A percentile compares a stretch with the other conserved stretches of the same genome.
phyloP scores from a whole-genome alignment of 2,329 filamentous ascomycete species.

The Colletotrichum cuscutae region DNA sequence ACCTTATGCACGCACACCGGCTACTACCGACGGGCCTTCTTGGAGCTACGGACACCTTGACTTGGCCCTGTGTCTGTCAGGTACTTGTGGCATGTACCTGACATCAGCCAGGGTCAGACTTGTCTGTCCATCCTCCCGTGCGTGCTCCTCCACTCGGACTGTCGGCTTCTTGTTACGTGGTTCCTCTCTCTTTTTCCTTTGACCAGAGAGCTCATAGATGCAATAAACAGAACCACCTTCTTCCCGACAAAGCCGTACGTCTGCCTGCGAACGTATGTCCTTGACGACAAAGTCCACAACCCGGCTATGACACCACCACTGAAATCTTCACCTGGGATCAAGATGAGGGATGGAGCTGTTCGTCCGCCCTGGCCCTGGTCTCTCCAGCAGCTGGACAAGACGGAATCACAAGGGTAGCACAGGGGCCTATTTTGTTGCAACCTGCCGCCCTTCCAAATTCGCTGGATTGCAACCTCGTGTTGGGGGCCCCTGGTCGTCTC shows the following conservation, averaged over 20 bases:
- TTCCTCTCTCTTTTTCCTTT: constrained; percentile 15
- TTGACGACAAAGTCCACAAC: not conserved
- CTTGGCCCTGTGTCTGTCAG: constrained; percentile 2
- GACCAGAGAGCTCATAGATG: constrained; percentile 8
- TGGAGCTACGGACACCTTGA: constrained; percentile 14
- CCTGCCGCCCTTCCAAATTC: constrained; percentile 7
- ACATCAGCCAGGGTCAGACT: constrained; percentile 6
- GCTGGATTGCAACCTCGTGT: constrained; percentile 31
- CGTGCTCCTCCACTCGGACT: constrained; percentile 11
- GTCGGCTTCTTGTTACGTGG: not conserved
- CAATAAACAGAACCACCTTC: not conserved
- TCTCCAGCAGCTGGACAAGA: constrained; percentile 7
- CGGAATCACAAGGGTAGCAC: constrained; percentile 21
- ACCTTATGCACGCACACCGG: constrained; percentile 10
- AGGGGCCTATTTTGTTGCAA: constrained; percentile 7
- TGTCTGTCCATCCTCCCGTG: not conserved
- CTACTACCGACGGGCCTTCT: constrained; percentile 27
- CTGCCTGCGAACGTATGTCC: not conserved
- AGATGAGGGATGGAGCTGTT: constrained; percentile 24
- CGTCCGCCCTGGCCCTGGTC: constrained; percentile 10
- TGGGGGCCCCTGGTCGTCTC: constrained; percentile 14
- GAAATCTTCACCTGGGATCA: constrained; percentile 1
- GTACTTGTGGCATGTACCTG: constrained; percentile 20
- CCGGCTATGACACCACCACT: not conserved
- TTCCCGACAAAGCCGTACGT: constrained; percentile 14